Conservation (phyloP, 1,139 yeast genomes). For the Pichia sp. region DNA sequence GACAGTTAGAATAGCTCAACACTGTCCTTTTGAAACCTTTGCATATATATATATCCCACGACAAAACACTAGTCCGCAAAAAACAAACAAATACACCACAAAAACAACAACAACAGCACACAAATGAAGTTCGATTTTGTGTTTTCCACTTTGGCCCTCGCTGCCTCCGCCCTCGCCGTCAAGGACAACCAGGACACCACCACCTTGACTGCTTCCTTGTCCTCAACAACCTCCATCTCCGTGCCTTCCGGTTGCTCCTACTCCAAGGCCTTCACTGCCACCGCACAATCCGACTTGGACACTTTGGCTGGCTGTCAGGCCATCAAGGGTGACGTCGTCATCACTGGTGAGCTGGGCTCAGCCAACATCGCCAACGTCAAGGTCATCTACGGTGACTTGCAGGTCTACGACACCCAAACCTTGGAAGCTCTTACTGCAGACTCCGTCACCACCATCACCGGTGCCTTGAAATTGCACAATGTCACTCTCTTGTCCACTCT, state of each 20-base stretch:
- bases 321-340: slow-evolving; percentile 71
- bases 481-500: slow-evolving; percentile 66
- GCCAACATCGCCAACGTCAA: slow-evolving; percentile 55
- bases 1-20: background rate
- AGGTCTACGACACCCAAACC: slow-evolving; percentile 58
- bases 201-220: slow-evolving; percentile 30
- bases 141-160: slow-evolving; percentile 15
- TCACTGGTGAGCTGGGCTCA: slow-evolving; percentile 57
- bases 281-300: slow-evolving; percentile 76
- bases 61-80: background rate
- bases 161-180: background rate
- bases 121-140: slow-evolving; percentile 16
- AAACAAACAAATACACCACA: background rate
- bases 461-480: slow-evolving; percentile 55
- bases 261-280: slow-evolving; percentile 51
- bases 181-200: slow-evolving; percentile 10
- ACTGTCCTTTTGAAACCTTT: background rate
- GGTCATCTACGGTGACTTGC: slow-evolving; percentile 72
- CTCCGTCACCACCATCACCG: slow-evolving; percentile 68
- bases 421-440: slow-evolving; percentile 72
- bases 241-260: slow-evolving; percentile 56
- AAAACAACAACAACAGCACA: background rate
- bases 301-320: slow-evolving; percentile 69
- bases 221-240: slow-evolving; percentile 38
- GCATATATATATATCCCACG: background rate